phyloP scores from a whole-genome alignment of 2,329 filamentous ascomycete genomes.

The Paecilomyces variotii region DNA sequence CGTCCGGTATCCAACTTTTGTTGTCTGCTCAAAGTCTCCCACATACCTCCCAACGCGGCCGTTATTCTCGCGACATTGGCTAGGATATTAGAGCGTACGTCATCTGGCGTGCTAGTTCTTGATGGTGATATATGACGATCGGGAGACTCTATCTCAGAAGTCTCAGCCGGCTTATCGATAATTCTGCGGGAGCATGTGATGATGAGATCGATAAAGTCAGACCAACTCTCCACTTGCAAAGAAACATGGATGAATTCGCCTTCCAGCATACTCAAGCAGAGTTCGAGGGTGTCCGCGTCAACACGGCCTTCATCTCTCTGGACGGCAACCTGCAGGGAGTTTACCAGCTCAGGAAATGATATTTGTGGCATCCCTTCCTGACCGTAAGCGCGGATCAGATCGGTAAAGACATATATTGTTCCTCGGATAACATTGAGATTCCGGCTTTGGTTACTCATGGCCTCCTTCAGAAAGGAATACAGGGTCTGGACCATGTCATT shows the following conservation, averaged over 20 bases:
- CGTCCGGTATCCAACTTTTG: slow-evolving; percentile 28
- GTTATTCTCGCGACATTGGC: slow-evolving; percentile 31
- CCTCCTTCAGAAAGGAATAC: slow-evolving; percentile 27
- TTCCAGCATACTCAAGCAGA: slow-evolving; percentile 33
- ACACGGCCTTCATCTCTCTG: slow-evolving; percentile 30
- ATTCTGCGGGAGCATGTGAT: slow-evolving; percentile 27
- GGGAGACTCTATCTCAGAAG: slow-evolving; percentile 10
- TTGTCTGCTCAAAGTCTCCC: slow-evolving; percentile 27
- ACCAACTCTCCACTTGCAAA: slow-evolving; percentile 25
- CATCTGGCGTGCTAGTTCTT: slow-evolving; percentile 23
- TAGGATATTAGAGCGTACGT: slow-evolving; percentile 29
- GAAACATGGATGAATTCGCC: slow-evolving; percentile 26
- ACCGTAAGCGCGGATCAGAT: slow-evolving; percentile 32
- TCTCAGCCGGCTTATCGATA: slow-evolving; percentile 19
- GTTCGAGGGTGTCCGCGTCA: slow-evolving; percentile 32
- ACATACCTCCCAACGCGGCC: slow-evolving; percentile 26
- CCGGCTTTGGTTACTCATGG: slow-evolving; percentile 23
- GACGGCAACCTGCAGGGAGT: slow-evolving; percentile 25
- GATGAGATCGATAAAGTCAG: slow-evolving; percentile 23
- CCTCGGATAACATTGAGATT: slow-evolving; percentile 35
- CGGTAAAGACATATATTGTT: slow-evolving; percentile 32
- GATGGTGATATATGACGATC: slow-evolving; percentile 16
- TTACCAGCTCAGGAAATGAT: slow-evolving; percentile 28
- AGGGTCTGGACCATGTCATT: slow-evolving; percentile 31
- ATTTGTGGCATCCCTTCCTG: slow-evolving; percentile 31